Conservation (phyloP, 2,329 filamentous ascomycete genomes). For the Aspergillus sp. region DNA sequence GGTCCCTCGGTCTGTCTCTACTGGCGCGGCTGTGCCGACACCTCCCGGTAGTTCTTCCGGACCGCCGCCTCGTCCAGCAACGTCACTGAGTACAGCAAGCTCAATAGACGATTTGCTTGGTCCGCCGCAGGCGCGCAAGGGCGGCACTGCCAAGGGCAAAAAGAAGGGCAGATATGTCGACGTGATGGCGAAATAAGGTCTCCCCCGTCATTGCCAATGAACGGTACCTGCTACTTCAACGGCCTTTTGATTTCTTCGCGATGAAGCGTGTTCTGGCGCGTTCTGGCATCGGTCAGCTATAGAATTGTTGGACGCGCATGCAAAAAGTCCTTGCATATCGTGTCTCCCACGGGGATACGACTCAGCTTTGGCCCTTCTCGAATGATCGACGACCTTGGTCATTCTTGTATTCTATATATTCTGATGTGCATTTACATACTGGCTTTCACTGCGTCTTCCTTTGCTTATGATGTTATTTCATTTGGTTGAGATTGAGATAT, state of each 20-base stretch:
- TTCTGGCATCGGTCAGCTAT: conserved; percentile 7
- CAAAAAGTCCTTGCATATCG: conserved; percentile 13
- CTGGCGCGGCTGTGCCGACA: conserved; percentile 32
- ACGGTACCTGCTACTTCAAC: conserved; percentile 12
- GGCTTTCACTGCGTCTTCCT: conserved; percentile 1
- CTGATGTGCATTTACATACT: conserved; percentile 9
- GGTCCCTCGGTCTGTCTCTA: conserved; percentile 37
- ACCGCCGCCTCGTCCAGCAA: conserved; percentile 66
- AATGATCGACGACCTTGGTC: conserved; percentile 1
- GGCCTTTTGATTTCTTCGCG: conserved; percentile 15
- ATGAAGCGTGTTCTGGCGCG: conserved; percentile 8
- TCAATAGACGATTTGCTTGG: conserved; percentile 92
- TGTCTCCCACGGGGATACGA: conserved; percentile 4
- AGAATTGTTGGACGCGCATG: conserved; percentile 3
- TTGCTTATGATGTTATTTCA: conserved; percentile 7
- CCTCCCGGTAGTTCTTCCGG: conserved; percentile 38
- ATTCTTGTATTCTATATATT: conserved; percentile 10
- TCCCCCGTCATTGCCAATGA: neutral
- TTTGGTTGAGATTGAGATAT: conserved; percentile 7
- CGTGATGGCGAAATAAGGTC: conserved; percentile 73
- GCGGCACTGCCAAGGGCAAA: conserved; percentile 61
- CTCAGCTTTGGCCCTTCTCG: conserved; percentile 5
- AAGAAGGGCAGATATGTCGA: conserved; percentile 93
- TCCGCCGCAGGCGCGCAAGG: conserved; percentile 68
- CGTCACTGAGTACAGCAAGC: conserved; percentile 85